Base-by-base conservation (phyloP, 2,329 filamentous ascomycete species). In the Nothopassalora personata region DNA sequence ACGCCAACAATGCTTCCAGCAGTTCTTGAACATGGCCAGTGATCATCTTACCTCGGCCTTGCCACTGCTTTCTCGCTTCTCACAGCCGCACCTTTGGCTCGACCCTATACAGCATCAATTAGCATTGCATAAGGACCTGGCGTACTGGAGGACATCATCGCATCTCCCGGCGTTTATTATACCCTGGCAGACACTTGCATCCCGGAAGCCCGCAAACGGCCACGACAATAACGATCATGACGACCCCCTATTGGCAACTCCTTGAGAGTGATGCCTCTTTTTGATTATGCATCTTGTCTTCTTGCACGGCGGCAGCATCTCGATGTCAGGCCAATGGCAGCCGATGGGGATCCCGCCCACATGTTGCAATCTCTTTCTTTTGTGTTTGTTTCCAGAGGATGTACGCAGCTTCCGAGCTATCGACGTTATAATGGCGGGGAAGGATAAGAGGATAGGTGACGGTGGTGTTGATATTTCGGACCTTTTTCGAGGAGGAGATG, bases 221-320 rank as follows among this genome's bases (percentile, higher is more conserved):
- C 51, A 64, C 62, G 54, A 66, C 60, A 60, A 66, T 56, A 60
- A 64, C 59, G 62, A 66, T 54, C 11, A 60, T 63, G 52, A 66
- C 59, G 64, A 66, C 64, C 59, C 63, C 57, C 55, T 62, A 60
- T 59, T 58, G 51, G 56, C 46, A 49, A 50, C 50, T 52, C 43
- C 54, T 30, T 53, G 56, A 62, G 61, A 52, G 61, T 58, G 59
- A 57, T 54, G 27, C 43, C 60, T 51, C 60, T 60, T 57, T 57
- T 54, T 58, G 60, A 53, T 60, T 61, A 30, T 30, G 15, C 56
- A 60, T 52, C 50, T 66, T 62, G 54, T 57, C 60, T 65, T 65
- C 59, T 60, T 52, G 39, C 39, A 43, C 39, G 13, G 39, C 39
- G 39, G 45, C 54, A 52, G 47, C 33, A 54, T 31, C 34, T 52